Evolutionary conservation across 805 yeast species (phyloP).

Genomic region (Grigorovia jiainica): DNA sequence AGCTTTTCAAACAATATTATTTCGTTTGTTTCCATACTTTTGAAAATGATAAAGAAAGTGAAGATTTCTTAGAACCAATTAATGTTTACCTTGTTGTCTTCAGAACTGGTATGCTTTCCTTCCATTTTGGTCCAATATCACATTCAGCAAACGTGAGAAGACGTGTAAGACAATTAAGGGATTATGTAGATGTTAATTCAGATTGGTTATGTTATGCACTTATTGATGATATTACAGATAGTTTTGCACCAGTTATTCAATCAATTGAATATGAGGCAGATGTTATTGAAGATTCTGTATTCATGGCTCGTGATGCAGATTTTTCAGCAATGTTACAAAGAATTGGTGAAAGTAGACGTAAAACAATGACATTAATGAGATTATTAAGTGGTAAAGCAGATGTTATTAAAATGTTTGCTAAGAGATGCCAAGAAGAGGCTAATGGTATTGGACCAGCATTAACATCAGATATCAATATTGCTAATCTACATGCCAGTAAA

Average conservation of each 20-base stretch:
- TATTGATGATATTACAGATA: slow-evolving; percentile 78
- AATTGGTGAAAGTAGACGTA: slow-evolving; percentile 83
- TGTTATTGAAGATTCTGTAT: slow-evolving; percentile 73
- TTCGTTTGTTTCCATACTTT: slow-evolving; percentile 96
- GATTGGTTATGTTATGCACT: slow-evolving; percentile 80
- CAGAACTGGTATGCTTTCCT: slow-evolving; percentile 56
- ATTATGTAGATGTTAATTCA: slow-evolving; percentile 66
- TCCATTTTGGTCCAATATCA: slow-evolving; percentile 58
- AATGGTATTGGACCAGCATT: slow-evolving; percentile 35
- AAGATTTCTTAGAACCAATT: slow-evolving; percentile 75
- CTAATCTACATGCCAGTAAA: slow-evolving; percentile 23
- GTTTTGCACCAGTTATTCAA: slow-evolving; percentile 73
- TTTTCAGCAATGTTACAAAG: slow-evolving; percentile 67
- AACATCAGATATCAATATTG: slow-evolving; percentile 32
- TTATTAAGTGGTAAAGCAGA: slow-evolving; percentile 89
- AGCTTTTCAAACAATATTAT: slow-evolving; percentile 78
- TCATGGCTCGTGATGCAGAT: slow-evolving; percentile 65
- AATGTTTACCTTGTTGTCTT: slow-evolving; percentile 67
- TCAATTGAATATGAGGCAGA: slow-evolving; percentile 74
- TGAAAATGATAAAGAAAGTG: slow-evolving; percentile 71
- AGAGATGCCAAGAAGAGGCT: slow-evolving; percentile 73
- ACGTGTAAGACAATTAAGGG: slow-evolving; percentile 71
- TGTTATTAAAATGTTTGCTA: slow-evolving; percentile 91
- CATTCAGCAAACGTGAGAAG: slow-evolving; percentile 73
- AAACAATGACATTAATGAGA: slow-evolving; percentile 88